Base-by-base conservation (phyloP, 2,329 filamentous ascomycete genomes). In the Fusarium mundagurra region DNA sequence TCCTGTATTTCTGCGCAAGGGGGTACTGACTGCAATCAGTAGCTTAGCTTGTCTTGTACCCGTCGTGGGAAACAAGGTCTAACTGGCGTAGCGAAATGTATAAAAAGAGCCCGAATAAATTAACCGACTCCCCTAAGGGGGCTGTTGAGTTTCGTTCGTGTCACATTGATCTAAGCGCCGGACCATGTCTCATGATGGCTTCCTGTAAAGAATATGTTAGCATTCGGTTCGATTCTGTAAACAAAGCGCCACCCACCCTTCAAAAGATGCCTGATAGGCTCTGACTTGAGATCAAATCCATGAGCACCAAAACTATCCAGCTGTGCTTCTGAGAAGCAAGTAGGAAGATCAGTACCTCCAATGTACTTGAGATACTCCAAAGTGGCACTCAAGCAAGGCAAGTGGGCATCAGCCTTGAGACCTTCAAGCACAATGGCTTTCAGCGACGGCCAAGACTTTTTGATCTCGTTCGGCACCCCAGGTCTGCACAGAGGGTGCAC, bases 291-390 rank as follows among this genome's bases (percentile, higher is more conserved):
- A 38, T 72, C 69, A 58, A 63, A 72, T 2, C 63, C 67, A 34
- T 93, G 91, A 43, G 87, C 86, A 0, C 92, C 92, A 78, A 94
- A 94, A 77, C 90, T 93, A 78, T 93, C 91, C 79, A 94, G 82
- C 82, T 94, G 87, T 0, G 91, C 91, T 81, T 93, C 91, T 83
- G 92, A 91, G 77, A 94, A 93, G 64, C 88, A 87, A 8, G 91
- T 93, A 0, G 92, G 92, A 38, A 94, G 80, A 67, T 87, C 86
- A 7, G 86, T 88, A 22, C 88, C 88, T 3, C 86, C 88, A 34
- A 86, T 86, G 61, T 91, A 91, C 81, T 94, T 93, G 75, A 91
- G 82, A 76, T 92, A 93, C 73, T 93, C 92, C 61, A 94, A 78
- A 3, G 86, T 91, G 4, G 90, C 88, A 41, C 87, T 88, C 55